Conservation (phyloP, 257 asterid genomes). For the Plectranthus barbatus region DNA sequence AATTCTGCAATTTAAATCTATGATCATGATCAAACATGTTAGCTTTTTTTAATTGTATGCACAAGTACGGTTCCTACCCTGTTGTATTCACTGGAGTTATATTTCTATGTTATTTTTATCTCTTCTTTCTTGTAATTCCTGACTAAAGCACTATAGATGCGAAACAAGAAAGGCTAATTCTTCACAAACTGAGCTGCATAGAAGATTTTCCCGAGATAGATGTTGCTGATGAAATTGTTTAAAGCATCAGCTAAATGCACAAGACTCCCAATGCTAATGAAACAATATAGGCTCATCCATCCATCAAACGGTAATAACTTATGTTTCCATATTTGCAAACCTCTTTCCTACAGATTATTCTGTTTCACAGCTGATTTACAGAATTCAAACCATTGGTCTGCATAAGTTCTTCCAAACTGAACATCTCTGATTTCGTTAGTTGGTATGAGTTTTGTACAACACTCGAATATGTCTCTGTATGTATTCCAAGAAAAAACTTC, state of each 20-base stretch:
- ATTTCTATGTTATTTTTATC: background rate
- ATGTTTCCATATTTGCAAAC: background rate
- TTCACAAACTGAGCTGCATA: constrained; percentile 67
- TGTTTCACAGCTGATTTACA: background rate
- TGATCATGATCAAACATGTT: background rate
- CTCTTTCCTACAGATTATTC: background rate
- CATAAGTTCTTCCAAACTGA: background rate
- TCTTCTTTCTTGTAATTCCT: constrained; percentile 29
- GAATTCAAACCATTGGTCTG: background rate
- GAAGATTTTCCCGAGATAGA: constrained; percentile 35
- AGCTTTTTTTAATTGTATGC: background rate
- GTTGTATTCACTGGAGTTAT: background rate
- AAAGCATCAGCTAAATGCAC: background rate
- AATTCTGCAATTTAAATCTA: background rate
- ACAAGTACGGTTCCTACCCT: background rate
- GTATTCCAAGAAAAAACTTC: background rate
- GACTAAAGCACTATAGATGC: constrained; percentile 45
- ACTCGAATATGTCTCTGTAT: background rate
- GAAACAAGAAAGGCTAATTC: constrained; percentile 77
- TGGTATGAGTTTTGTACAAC: background rate
- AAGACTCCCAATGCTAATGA: too few relatives aligned
- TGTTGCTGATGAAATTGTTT: constrained; percentile 10
- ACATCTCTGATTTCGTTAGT: background rate
- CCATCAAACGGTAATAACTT: background rate
- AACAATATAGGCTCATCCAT: background rate